phyloP scores from a whole-genome alignment of 352 stramenopile genomes.

The Phytophthora pluvialis region DNA sequence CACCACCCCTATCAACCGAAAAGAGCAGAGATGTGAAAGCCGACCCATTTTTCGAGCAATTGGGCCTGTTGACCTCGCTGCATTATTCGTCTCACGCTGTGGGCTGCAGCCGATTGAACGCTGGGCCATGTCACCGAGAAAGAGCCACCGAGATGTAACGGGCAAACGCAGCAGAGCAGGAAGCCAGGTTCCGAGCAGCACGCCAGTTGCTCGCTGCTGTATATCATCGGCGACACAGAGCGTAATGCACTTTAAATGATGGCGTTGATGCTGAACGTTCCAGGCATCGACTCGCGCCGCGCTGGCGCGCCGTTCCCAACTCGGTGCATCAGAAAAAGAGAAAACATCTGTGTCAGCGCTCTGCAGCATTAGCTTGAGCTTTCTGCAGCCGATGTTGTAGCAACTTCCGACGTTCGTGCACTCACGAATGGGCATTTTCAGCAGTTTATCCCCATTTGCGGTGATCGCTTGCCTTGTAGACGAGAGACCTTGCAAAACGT shows the following conservation, averaged over 20 bases:
- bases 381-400: no score
- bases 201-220: conserved; percentile 3
- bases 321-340: no score
- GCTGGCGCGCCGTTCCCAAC: no score
- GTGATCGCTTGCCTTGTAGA: conserved; percentile 20
- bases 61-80: not conserved
- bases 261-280: not conserved
- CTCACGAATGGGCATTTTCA: not conserved
- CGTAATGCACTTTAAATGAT: conserved; percentile 9
- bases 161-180: conserved; percentile 1
- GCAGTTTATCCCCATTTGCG: conserved; percentile 15
- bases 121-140: not conserved
- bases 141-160: not conserved
- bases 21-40: conserved; percentile 27
- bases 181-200: conserved; percentile 1
- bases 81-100: not conserved
- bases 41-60: conserved; percentile 15
- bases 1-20: conserved; percentile 20
- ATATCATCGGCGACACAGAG: not conserved
- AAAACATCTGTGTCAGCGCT: no score
- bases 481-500: conserved; percentile 6
- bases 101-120: not conserved
- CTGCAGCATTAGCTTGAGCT: no score
- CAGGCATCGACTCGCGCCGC: no score
- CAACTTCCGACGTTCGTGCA: no score